Evolutionary conservation across 192 early-diverging fungal genomes (phyloP).

Genomic region (Thamnidium elegans): DNA sequence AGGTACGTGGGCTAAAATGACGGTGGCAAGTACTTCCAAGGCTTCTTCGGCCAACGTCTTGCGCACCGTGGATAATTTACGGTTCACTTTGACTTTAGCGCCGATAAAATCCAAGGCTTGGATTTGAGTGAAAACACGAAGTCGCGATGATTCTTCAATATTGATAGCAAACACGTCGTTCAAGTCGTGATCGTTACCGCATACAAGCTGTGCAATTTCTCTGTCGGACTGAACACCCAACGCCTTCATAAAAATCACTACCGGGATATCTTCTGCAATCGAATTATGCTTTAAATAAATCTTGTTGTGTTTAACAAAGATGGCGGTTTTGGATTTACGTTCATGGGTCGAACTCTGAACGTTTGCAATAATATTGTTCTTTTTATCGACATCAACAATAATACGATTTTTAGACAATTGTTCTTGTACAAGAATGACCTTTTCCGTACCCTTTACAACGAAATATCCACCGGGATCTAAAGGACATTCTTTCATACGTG

Average conservation of each 20-base stretch:
- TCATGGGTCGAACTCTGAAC: constrained; percentile 92
- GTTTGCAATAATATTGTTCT: constrained; percentile 75
- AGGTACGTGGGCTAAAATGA: constrained; percentile 88
- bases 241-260: constrained; percentile 86
- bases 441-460: constrained; percentile 93
- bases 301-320: constrained; percentile 60
- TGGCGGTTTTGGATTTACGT: constrained; percentile 89
- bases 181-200: constrained; percentile 79
- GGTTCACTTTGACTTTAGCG: constrained; percentile 66
- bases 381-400: constrained; percentile 86
- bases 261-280: constrained; percentile 81
- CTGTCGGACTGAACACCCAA: constrained; percentile 94
- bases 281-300: constrained; percentile 92
- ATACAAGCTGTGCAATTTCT: constrained; percentile 92
- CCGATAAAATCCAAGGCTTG: constrained; percentile 92
- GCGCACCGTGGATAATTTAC: constrained; percentile 49
- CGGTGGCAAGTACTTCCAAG: constrained; percentile 78
- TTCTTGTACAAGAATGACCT: constrained; percentile 97
- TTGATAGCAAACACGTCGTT: constrained; percentile 82
- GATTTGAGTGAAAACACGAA: constrained; percentile 82
- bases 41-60: constrained; percentile 78
- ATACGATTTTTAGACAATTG: constrained; percentile 99
- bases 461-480: constrained; percentile 98
- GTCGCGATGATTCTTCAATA: constrained; percentile 76
- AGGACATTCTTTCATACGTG: constrained; percentile 88